Evolutionary conservation across 495 filamentous ascomycete genomes (phyloP), one percentile per base, ranked within the genome.

Genomic region (Hypoxylon trugodes): DNA sequence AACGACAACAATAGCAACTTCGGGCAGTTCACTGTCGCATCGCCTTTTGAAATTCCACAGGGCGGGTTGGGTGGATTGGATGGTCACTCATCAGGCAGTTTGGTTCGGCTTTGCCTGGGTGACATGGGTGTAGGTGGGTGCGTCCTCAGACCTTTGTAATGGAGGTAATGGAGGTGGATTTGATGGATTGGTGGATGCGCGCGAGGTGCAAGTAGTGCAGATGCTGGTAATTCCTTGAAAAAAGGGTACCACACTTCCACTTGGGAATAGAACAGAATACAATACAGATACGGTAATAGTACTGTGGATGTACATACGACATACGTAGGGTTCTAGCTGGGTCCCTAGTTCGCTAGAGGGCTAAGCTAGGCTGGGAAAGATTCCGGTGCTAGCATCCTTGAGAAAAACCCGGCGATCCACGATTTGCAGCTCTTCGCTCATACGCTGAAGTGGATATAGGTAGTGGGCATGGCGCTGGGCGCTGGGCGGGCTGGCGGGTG

Each of bases 11-110:
- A 54, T 61, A 66, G 58, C 46, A 66, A 67, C 58, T 67, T n/a
- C 64, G 64, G 64, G 64, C 13, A 58, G 64, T 59, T 67, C 64
- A 58, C 45, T 53, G 64, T 67, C 64, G 64, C 64, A 67, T 67
- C 54, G 48, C 47, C 41, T 37, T 67, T 51, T 61, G 45, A 26
- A 58, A 57, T 65, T 59, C 41, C 40, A 59, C 54, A 49, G 48
- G 46, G 53, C 52, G 38, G 60, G 43, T 51, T 33, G 49, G 38
- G 62, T 66, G 62, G 62, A 60, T 66, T 63, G 64, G 47, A 63
- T 55, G 59, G 53, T 58, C 65, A 68, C 47, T 65, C 59, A 57
- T 60, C 65, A 63, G 65, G 59, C 58, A 67, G 59, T 68, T 65
- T 68, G 65, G 65, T 51, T 68, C 65, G 65, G 65, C 65, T 68